phyloP scores from a whole-genome alignment of 2,329 filamentous ascomycete species.

The Huntiella bhutanensis region DNA sequence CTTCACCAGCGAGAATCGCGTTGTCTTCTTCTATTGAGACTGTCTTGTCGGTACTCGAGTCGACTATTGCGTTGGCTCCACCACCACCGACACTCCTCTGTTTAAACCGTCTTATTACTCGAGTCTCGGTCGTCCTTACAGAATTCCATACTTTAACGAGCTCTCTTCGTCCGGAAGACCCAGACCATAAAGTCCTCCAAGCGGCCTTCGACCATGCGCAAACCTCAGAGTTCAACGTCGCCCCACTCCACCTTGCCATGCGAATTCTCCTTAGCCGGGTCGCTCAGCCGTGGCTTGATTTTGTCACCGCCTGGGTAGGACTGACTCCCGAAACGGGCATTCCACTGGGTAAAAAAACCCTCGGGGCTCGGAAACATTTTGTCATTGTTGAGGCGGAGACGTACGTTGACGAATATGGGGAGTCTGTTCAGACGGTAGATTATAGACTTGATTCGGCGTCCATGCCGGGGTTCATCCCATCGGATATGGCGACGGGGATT shows the following conservation, averaged over 20 bases:
- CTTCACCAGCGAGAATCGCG: slow-evolving; percentile 30
- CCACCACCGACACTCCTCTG: slow-evolving; percentile 30
- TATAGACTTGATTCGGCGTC: slow-evolving; percentile 43
- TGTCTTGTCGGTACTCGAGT: slow-evolving; percentile 30
- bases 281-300: slow-evolving; percentile 45
- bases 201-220: slow-evolving; percentile 42
- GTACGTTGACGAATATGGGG: slow-evolving; percentile 38
- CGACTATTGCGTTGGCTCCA: slow-evolving; percentile 27
- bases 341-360: slow-evolving; percentile 28
- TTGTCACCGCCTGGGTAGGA: slow-evolving; percentile 58
- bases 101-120: slow-evolving; percentile 30
- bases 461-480: slow-evolving; percentile 53
- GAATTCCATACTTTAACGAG: slow-evolving; percentile 33
- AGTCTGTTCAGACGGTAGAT: slow-evolving; percentile 37
- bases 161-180: slow-evolving; percentile 23
- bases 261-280: slow-evolving; percentile 46
- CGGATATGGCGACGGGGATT: slow-evolving; percentile 50
- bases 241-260: slow-evolving; percentile 42
- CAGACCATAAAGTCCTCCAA: slow-evolving; percentile 44
- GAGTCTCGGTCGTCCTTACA: slow-evolving; percentile 27
- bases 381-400: slow-evolving; percentile 36
- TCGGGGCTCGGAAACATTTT: slow-evolving; percentile 34
- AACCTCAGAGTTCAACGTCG: slow-evolving; percentile 42
- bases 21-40: slow-evolving; percentile 30
- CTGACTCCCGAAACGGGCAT: slow-evolving; percentile 38